phyloP scores from a whole-genome alignment of 768 basidiomycete genomes.

The Phanerodontia chrysosporium region DNA sequence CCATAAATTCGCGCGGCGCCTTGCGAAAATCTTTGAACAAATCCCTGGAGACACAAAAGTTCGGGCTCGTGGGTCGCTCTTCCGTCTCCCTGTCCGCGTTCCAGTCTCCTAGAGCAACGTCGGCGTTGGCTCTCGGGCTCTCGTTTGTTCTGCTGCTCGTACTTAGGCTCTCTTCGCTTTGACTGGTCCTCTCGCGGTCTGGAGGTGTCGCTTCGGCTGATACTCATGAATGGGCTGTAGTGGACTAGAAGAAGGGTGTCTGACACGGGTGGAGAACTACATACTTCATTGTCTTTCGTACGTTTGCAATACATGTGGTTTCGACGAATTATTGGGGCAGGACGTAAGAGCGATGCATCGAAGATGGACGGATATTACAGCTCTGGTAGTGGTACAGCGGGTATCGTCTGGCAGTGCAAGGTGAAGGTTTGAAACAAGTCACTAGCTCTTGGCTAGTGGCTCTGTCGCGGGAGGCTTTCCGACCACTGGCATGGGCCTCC shows the following conservation, averaged over 20 bases:
- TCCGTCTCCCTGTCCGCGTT: constrained; percentile 93
- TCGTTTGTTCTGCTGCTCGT: constrained; percentile 23
- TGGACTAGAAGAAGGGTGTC: constrained; percentile 33
- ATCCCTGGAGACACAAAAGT: constrained; percentile 84
- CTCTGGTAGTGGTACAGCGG: neutral
- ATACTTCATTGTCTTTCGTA: constrained; percentile 16
- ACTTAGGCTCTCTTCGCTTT: constrained; percentile 33
- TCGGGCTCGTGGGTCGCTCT: constrained; percentile 76
- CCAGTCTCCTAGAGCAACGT: constrained; percentile 77
- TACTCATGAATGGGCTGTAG: constrained; percentile 55
- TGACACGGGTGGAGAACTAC: constrained; percentile 31
- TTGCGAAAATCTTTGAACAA: constrained; percentile 50
- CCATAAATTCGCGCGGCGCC: constrained; percentile 19
- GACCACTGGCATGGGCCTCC: constrained; percentile 72
- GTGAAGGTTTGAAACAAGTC: neutral
- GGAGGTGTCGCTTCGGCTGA: constrained; percentile 73
- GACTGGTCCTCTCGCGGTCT: constrained; percentile 39
- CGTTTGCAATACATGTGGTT: neutral
- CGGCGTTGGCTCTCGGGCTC: constrained; percentile 31
- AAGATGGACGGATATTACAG: neutral
- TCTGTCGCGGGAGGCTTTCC: constrained; percentile 3
- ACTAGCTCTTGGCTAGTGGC: neutral
- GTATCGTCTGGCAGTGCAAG: neutral
- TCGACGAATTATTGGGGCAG: neutral
- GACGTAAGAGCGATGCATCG: neutral